These are phyloP conservation scores for Ceratobasidium sp. DNA, from an alignment of 1,284 basidiomycete species.

Conservation along the genomic window DNA sequence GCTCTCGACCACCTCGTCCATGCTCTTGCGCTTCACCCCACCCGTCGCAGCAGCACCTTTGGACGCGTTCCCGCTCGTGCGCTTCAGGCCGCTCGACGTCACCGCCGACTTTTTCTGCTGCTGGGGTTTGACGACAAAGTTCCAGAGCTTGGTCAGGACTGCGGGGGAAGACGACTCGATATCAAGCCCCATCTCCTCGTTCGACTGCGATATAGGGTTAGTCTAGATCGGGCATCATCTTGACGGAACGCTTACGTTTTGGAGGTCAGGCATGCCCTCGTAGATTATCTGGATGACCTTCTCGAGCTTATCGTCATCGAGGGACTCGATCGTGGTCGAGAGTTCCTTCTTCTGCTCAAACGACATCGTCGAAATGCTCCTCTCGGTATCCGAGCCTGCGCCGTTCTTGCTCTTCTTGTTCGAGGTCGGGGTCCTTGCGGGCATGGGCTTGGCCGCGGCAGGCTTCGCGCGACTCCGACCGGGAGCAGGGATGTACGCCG, in stretches of 20 bases:
- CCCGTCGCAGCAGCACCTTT: constrained; percentile 79
- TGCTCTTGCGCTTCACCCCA: constrained; percentile 88
- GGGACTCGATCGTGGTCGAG: constrained; percentile 86
- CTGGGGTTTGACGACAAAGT: constrained; percentile 85
- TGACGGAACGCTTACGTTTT: constrained; percentile 72
- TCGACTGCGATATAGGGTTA: constrained; percentile 66
- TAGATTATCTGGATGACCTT: constrained; percentile 93
- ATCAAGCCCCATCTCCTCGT: constrained; percentile 96
- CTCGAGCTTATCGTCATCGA: constrained; percentile 81
- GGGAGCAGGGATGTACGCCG: constrained; percentile 14
- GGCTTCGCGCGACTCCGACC: constrained; percentile 30
- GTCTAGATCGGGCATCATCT: constrained; percentile 35
- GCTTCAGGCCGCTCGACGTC: constrained; percentile 51
- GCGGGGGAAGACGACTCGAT: constrained; percentile 87
- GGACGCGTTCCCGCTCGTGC: constrained; percentile 65
- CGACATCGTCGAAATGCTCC: constrained; percentile 60
- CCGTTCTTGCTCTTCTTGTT: constrained; percentile 52
- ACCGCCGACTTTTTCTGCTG: constrained; percentile 43
- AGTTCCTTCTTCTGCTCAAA: constrained; percentile 97
- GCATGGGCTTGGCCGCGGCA: constrained; percentile 4
- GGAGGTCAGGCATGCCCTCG: constrained; percentile 86
- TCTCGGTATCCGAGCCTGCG: constrained; percentile 13
- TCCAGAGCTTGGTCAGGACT: constrained; percentile 91
- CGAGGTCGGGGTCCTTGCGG: constrained; percentile 18
- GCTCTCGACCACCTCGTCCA: constrained; percentile 88